Evolutionary conservation across 768 basidiomycete genomes (phyloP), one percentile per base, ranked within the genome.

Genomic region (Mycena crocata): DNA sequence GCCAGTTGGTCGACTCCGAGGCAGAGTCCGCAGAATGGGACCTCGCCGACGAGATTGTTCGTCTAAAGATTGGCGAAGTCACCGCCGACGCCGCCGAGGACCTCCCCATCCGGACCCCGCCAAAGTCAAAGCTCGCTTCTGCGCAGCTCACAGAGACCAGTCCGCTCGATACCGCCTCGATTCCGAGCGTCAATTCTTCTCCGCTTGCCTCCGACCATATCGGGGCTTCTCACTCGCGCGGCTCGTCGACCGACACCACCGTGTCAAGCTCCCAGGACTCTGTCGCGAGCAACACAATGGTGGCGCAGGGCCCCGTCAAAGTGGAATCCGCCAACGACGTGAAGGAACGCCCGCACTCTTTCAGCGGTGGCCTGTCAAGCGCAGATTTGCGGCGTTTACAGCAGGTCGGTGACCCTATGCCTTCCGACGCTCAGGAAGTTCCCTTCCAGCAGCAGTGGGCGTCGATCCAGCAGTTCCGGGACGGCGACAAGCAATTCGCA

Each of bases 321-420:
- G 78, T 83, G 42, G 83, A 80, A 39, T 78, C 83, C 48, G 70
- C 83, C 58, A 78, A 78, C 59, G 91, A 93, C 74, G 81, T 87
- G 51, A 90, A 91, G 75, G 93, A 92, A 74, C 86, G 92, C 58
- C 92, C 92, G 19, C 92, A 91, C 74, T 93, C 92, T 0, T 93
- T 92, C 75, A 93, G 90, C 66, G 93, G 93, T 45, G 91, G 90
- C 31, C 80, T 93, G 50, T 92, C 93, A 8, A 84, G 80, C 52
- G 89, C 91, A 50, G 92, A 94, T 70, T 82, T 93, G 61, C 88
- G 89, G 69, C 90, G 92, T 72, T 81, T 94, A 61, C 90, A 92
- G 75, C 90, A 92, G 72, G 88, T 83, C 31, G 90, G 87, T 52
- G 87, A 88, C 49, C 44, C 54, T 5, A 34, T 35, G n/a, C 52